Evolutionary conservation across 2,329 filamentous ascomycete genomes (phyloP), one percentile per base, ranked within the genome.

Genomic region (Sporothrix humicola): DNA sequence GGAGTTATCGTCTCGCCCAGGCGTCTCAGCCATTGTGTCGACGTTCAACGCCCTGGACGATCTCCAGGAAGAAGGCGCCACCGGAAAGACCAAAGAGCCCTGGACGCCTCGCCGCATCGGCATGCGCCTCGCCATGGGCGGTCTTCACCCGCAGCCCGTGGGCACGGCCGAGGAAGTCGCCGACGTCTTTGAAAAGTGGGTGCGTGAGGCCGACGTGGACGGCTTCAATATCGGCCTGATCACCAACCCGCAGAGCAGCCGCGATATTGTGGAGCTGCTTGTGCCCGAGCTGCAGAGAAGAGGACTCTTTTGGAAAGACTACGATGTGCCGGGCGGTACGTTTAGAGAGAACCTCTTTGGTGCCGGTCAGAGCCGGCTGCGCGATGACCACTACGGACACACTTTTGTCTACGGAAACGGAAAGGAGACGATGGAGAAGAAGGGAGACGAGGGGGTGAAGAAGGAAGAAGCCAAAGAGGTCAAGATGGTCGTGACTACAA

Each of bases 201-300:
- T 93, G 0, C 78, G 83, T 6, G 91, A 92, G 78, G 90, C 89
- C 0, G 91, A 92, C 76, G 87, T 93, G 0, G 91, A 93, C 78
- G 91, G 91, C 0, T 94, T 94, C 81, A 94, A 94, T 78, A 86
- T 79, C 9, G 54, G 44, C n/a, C 26, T 37, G 13, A 61, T 75
- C 6, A 68, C 59, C 4, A 66, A 91, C 90, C 0, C 85, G 86
- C 48, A 89, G 88, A 70, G 61, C 0, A 93, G 92, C 78, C 86
- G 89, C 72, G 91, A 93, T 75, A 86, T 93, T 0, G 87, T 91
- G 42, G 87, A 91, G 7, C 81, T 91, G 8, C 79, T 93, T 2
- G 77, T 93, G 0, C 90, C 91, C 0, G 91, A 92, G 75, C 80
- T 93, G 37, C 84, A 84, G 69, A 80, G 82, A 26, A 82, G 90